Evolutionary conservation across 2,329 filamentous ascomycete genomes (phyloP), one percentile per base, ranked within the genome.

Genomic region (Aspergillus arachidicola): DNA sequence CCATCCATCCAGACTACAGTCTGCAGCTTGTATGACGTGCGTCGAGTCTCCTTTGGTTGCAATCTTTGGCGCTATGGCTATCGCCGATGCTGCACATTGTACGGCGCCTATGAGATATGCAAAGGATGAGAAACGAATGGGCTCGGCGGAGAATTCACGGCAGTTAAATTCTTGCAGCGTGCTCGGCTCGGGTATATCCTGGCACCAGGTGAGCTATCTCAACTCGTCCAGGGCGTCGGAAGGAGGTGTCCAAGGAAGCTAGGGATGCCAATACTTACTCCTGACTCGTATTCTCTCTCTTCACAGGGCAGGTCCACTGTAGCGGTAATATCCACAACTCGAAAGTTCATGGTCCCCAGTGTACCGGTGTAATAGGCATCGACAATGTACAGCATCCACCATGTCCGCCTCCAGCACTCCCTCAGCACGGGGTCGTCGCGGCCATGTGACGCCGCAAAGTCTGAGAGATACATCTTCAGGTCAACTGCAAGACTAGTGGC

Each of bases 331-430:
- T 72, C 63, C 36, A 65, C 34, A 14, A 70, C 58, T 12, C 56
- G 58, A 32, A 74, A 71, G 3, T 66, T 70, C 69, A 66, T 71
- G 2, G 71, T 72, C 9, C 69, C 70, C n/a, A 70, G 60, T 34
- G 68, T 89, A 5, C 91, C 91, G 2, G 92, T 89, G 66, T 94
- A 86, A 83, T 94, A 90, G 58, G 89, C 91, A 72, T 95, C 92
- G 11, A 91, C 85, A 16, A 91, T 85, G 73, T 89, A 94, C 28
- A 77, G 43, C 66, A 69, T 69, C 75, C 76, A 78, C 75, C 75
- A 78, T 9, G 76, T 77, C 19, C 76, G 68, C 55, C 76, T 71
- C 76, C 91, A 93, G 73, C 68, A 69, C 66, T 78, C 76, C 45
- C 63, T 62, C 26, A 72, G 34, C 1, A 75, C 66, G 0, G 60